Evolutionary conservation across 106 monocot species (phyloP).

Genomic region (Agapanthus africanus): DNA sequence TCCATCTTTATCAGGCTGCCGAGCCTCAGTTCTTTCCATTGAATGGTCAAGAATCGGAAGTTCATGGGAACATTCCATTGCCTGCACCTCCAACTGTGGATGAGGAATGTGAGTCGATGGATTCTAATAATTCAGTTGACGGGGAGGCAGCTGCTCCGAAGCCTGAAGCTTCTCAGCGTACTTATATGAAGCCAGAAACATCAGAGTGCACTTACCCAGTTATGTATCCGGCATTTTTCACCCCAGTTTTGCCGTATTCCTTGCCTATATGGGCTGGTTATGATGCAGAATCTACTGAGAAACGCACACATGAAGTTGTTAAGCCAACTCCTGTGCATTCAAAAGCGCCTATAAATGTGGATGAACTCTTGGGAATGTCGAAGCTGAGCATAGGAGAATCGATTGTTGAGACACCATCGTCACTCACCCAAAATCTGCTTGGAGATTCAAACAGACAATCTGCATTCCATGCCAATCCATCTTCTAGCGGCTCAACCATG

Average conservation of each 20-base stretch:
- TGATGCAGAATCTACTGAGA: constrained; percentile 10
- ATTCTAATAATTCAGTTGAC: constrained; percentile 45
- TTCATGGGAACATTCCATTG: constrained; percentile 12
- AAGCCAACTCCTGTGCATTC: constrained; percentile 73
- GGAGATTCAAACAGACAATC: constrained; percentile 55
- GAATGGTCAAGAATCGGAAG: constrained; percentile 37
- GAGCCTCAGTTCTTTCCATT: constrained; percentile 29
- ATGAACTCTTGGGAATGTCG: constrained; percentile 75
- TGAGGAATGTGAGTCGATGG: constrained; percentile 71
- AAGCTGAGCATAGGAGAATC: constrained; percentile 58
- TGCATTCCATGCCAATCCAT: constrained; percentile 82
- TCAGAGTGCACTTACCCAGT: constrained; percentile 51
- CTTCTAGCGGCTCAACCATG: too few relatives aligned
- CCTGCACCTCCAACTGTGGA: constrained; percentile 24
- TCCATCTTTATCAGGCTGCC: constrained; percentile 28
- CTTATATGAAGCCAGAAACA: too few relatives aligned
- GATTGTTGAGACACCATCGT: constrained; percentile 7
- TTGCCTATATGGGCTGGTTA: constrained; percentile 44
- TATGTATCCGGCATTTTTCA: constrained; percentile 53
- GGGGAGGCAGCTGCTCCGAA: constrained; percentile 17
- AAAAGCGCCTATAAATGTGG: constrained; percentile 50
- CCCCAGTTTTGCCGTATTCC: constrained; percentile 42
- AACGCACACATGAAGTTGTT: constrained; percentile 50
- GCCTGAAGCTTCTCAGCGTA: constrained; percentile 19
- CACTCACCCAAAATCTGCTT: constrained; percentile 35